phyloP scores from a whole-genome alignment of 2,329 filamentous ascomycete genomes.

The Nigrospora oryzae region DNA sequence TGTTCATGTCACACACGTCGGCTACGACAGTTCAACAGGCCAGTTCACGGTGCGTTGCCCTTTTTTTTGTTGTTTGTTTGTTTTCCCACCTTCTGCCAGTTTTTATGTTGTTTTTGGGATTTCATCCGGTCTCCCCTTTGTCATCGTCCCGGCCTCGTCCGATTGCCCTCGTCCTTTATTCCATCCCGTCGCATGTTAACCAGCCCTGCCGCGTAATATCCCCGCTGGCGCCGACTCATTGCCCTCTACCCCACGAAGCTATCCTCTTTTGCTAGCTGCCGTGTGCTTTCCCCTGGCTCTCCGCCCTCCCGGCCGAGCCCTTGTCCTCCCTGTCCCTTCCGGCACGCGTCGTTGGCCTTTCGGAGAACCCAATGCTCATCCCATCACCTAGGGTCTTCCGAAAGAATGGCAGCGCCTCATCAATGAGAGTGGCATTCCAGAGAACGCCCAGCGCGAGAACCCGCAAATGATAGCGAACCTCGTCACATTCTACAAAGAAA shows the following conservation, averaged over 20 bases:
- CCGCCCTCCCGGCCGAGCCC: neutral
- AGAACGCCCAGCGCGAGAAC: slow-evolving; percentile 91
- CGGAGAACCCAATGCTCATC: slow-evolving; percentile 4
- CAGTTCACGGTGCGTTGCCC: slow-evolving; percentile 75
- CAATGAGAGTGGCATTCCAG: slow-evolving; percentile 90
- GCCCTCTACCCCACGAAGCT: no score
- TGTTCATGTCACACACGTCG: slow-evolving; percentile 95
- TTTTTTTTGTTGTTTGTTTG: neutral
- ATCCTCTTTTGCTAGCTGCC: no score
- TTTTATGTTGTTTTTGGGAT: no score
- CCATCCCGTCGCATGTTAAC: no score
- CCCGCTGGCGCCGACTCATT: no score
- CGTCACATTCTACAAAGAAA: slow-evolving; percentile 95
- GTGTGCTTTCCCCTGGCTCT: neutral
- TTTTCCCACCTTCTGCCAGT: neutral
- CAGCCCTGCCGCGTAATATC: no score
- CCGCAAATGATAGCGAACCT: slow-evolving; percentile 95
- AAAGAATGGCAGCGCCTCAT: slow-evolving; percentile 97
- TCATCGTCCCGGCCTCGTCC: slow-evolving; percentile 5
- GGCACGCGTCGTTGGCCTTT: neutral
- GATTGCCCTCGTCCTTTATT: neutral
- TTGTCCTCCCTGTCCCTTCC: slow-evolving; percentile 4
- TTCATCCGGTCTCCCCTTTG: slow-evolving; percentile 2
- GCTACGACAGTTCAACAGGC: slow-evolving; percentile 91
- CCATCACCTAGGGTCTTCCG: slow-evolving; percentile 65